Evolutionary conservation across 1,139 yeast species (phyloP), one percentile per base, ranked within the genome.

Genomic region (Suhomyces ambrosiae): DNA sequence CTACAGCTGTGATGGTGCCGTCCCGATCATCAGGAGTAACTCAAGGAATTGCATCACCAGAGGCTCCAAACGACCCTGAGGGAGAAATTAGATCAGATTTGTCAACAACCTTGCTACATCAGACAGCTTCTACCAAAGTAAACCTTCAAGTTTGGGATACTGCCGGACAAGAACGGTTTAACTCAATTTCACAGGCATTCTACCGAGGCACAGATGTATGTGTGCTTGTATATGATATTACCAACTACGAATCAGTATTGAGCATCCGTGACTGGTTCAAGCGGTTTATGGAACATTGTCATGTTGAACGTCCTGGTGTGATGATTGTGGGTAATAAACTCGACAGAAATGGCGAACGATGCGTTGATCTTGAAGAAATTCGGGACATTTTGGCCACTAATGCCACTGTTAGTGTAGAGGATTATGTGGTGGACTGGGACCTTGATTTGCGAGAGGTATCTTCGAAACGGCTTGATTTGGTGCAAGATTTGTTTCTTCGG

Each of bases 151-250:
- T 79, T 3, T 79, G 85, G 85, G 85, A 79, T 49, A 79, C 85
- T 4, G 85, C 85, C 0, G 85, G 85, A 3, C 85, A 79, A 53
- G 85, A 79, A 51, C 58, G 85, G 36, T 79, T 79, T 61, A 77
- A 78, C 49, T 74, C 82, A 27, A 72, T 79, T 24, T 71, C 79
- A 5, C 75, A 72, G 49, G 79, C 83, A 3, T 79, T 79, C 49
- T 79, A 78, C 52, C 56, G 85, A 25, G 85, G 85, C 6, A 70
- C 83, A 0, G 84, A 79, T 49, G 76, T 79, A 9, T 81, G 76
- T 12, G 67, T 79, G 3, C 53, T 79, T 24, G 78, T 78, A 17
- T 79, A 76, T 53, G 85, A 79, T 53, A 63, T 77, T 33, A 74
- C 83, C 38, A 73, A 71, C 50, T 74, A 78, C 42, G 79, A 74